Conservation (phyloP, 2,329 filamentous ascomycete genomes). For the Domatiomyces catenatus region DNA sequence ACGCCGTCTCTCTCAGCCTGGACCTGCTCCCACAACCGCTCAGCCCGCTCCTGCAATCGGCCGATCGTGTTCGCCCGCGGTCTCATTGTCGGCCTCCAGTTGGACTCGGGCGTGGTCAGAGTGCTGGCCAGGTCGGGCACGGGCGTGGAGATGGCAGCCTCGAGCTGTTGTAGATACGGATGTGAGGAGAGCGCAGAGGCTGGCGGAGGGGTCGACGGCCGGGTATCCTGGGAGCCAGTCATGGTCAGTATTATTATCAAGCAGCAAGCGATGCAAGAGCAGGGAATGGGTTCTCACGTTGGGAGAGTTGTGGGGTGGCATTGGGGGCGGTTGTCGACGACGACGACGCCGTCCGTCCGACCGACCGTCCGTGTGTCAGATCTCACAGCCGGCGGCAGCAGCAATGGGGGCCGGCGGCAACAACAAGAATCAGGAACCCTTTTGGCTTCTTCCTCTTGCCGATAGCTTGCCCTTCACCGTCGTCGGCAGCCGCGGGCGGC, state of each 20-base stretch:
- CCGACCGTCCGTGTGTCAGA: background rate
- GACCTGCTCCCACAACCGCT: background rate
- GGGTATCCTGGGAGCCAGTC: conserved; percentile 17
- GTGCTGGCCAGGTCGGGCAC: conserved; percentile 37
- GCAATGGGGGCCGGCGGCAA: too few relatives aligned
- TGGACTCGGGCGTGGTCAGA: conserved; percentile 26
- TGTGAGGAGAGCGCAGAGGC: conserved; percentile 17
- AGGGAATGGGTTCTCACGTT: background rate
- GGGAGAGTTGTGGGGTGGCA: background rate
- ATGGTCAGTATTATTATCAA: conserved; percentile 4
- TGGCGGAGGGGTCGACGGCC: conserved; percentile 11
- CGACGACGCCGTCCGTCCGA: background rate
- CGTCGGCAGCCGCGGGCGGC: too few relatives aligned
- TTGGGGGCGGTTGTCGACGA: background rate
- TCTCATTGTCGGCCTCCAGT: background rate
- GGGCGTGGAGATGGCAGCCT: conserved; percentile 31
- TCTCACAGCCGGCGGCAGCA: background rate
- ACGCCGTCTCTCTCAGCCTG: background rate
- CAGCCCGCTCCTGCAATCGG: background rate
- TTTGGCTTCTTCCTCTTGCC: too few relatives aligned
- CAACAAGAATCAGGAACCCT: too few relatives aligned
- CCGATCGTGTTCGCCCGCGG: background rate
- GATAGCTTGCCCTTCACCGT: too few relatives aligned
- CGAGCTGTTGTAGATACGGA: conserved; percentile 34
- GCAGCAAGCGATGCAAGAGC: background rate